Conservation (phyloP, 331 rosid species). For the Malus hybrid region DNA sequence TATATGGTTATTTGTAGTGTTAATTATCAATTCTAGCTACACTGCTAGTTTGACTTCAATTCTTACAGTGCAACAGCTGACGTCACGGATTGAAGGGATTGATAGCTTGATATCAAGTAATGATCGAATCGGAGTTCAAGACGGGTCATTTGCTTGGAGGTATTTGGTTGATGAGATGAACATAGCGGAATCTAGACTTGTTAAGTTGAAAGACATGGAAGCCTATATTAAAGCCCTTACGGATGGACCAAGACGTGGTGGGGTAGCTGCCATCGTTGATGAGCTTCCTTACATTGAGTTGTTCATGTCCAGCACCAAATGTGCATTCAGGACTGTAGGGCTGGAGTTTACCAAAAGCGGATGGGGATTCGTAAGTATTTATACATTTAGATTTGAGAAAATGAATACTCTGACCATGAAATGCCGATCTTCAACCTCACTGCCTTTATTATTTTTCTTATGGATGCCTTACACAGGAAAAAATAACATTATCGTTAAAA, state of each 20-base stretch:
- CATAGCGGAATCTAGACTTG: slow-evolving; percentile 62
- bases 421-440: background rate
- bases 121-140: slow-evolving; percentile 81
- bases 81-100: slow-evolving; percentile 76
- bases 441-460: background rate
- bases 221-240: slow-evolving; percentile 48
- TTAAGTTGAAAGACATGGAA: slow-evolving; percentile 38
- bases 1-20: slow-evolving; percentile 90
- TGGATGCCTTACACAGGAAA: background rate
- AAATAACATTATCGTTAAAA: background rate
- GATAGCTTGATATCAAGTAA: slow-evolving; percentile 64
- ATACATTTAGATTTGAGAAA: background rate
- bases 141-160: slow-evolving; percentile 64
- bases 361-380: slow-evolving; percentile 80
- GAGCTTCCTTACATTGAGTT: slow-evolving; percentile 88
- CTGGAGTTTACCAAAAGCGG: slow-evolving; percentile 81
- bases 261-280: slow-evolving; percentile 85
- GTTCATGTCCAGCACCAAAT: slow-evolving; percentile 45
- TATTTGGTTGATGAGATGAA: slow-evolving; percentile 72
- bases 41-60: slow-evolving; percentile 97
- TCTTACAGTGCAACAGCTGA: slow-evolving; percentile 82
- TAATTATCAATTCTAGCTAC: slow-evolving; percentile 97
- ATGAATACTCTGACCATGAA: background rate
- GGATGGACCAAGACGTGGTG: slow-evolving; percentile 64
- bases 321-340: slow-evolving; percentile 68